These are phyloP conservation scores for Crinitomyces ghanaensis DNA, from an alignment of 805 yeast genomes.

Conservation along the genomic window DNA sequence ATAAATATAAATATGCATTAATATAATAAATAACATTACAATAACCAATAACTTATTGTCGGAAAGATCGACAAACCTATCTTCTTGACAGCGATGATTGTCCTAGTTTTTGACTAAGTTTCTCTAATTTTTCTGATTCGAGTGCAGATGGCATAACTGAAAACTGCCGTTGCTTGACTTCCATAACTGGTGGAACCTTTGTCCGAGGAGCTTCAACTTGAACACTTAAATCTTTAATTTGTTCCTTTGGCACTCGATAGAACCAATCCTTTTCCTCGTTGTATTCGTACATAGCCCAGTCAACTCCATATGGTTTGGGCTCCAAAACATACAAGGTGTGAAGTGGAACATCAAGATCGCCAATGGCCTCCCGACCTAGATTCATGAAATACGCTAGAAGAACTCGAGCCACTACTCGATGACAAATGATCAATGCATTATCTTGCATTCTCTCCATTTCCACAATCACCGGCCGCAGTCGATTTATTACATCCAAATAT, in stretches of 20 bases:
- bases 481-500: constrained; percentile 81
- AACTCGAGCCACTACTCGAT: constrained; percentile 83
- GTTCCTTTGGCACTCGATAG: constrained; percentile 39
- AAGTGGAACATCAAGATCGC: constrained; percentile 84
- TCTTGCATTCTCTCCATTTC: constrained; percentile 89
- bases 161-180: constrained; percentile 14
- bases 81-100: too few relatives aligned
- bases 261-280: constrained; percentile 73
- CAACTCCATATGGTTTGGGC: constrained; percentile 92
- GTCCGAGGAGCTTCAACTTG: not conserved
- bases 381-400: constrained; percentile 82
- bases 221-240: constrained; percentile 14
- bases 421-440: constrained; percentile 73
- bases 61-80: too few relatives aligned
- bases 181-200: not conserved
- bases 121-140: constrained; percentile 5
- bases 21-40: too few relatives aligned
- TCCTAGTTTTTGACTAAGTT: too few relatives aligned
- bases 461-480: constrained; percentile 80
- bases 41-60: too few relatives aligned
- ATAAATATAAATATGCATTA: too few relatives aligned
- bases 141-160: constrained; percentile 16
- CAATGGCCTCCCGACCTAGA: constrained; percentile 61
- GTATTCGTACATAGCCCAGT: constrained; percentile 82
- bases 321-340: constrained; percentile 86